Evolutionary conservation across 2,329 filamentous ascomycete genomes (phyloP).

Genomic region (Aspergillus persii): DNA sequence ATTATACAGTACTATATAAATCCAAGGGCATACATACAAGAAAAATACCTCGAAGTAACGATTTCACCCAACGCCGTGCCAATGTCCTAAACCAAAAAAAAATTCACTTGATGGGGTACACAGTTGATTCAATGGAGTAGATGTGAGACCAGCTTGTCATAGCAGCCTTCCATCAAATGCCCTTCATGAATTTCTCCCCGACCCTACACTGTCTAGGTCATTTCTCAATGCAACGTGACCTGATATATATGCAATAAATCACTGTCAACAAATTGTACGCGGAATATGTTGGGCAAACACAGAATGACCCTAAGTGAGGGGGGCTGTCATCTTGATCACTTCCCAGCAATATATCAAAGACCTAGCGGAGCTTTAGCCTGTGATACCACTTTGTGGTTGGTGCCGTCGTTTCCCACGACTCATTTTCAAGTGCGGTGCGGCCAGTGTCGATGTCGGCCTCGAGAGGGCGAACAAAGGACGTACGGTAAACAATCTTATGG

Average conservation of each 20-base stretch:
- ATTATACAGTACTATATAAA: neutral
- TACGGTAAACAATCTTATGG: constrained; percentile 53
- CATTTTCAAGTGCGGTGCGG: constrained; percentile 33
- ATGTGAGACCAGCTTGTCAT: neutral
- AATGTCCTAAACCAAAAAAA: neutral
- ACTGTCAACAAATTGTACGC: too few species aligned
- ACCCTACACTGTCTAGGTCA: neutral
- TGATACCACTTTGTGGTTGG: constrained; percentile 75
- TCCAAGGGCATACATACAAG: neutral
- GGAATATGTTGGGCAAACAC: too few species aligned
- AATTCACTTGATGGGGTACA: neutral
- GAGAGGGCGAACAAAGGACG: constrained; percentile 36
- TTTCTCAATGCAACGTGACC: too few species aligned
- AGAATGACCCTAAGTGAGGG: neutral
- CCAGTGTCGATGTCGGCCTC: constrained; percentile 47
- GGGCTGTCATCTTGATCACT: neutral
- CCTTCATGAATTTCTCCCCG: neutral
- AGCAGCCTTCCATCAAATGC: neutral
- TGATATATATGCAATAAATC: too few species aligned
- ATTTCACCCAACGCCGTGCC: neutral
- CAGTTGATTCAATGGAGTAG: neutral
- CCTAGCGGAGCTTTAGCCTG: constrained; percentile 91
- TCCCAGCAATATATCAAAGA: constrained; percentile 60
- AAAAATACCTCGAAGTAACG: neutral
- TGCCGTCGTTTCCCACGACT: constrained; percentile 31